Evolutionary conservation across 352 stramenopile species (phyloP), one percentile per base, ranked within the genome.

Genomic region (Thalassiosira sp.): DNA sequence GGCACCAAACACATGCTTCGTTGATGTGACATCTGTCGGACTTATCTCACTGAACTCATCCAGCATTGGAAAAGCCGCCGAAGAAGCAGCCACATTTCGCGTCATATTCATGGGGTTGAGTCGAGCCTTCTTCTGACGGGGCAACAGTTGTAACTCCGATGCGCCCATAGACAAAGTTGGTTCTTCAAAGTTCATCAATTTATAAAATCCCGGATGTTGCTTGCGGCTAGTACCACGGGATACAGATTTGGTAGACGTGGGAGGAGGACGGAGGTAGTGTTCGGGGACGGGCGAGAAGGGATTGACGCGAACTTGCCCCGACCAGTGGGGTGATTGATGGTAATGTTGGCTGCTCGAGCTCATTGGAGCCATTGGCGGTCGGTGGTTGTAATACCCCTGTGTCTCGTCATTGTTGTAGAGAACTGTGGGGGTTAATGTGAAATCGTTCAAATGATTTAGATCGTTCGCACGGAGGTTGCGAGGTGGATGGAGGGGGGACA

Each of bases 241-340:
- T 5, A 37, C 22, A 20, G 46, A 64, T 28, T 66, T 73, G 25
- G 33, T 56, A 40, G 70, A 69, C 22, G 37, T 69, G 15, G 71
- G 58, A 37, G 54, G 54, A 16, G 57, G 20, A n/a, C 42, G 42
- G 16, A 79, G 51, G 46, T 70, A 79, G n/a, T 70, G 58, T 53
- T 71, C 24, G 11, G 71, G 71, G 10, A 79, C 59, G 2, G 71
- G 71, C n/a, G 71, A 79, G 48, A 79, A 79, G 6, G 71, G 71
- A 65, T 79, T 79, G 54, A 79, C 61, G 8, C 64, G 63, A 20
- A 79, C 71, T 48, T 72, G 61, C 25, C 71, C 71, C 5, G 62
- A 69, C 71, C 71, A 79, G 51, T 79, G 56, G 7, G 71, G 71
- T 31, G 71, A 79, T 54, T 66, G 63, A 63, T 79, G 71, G 22